These are phyloP conservation scores for Dimocarpus longan DNA, from an alignment of 345 rosid species.

Conservation along the genomic window DNA sequence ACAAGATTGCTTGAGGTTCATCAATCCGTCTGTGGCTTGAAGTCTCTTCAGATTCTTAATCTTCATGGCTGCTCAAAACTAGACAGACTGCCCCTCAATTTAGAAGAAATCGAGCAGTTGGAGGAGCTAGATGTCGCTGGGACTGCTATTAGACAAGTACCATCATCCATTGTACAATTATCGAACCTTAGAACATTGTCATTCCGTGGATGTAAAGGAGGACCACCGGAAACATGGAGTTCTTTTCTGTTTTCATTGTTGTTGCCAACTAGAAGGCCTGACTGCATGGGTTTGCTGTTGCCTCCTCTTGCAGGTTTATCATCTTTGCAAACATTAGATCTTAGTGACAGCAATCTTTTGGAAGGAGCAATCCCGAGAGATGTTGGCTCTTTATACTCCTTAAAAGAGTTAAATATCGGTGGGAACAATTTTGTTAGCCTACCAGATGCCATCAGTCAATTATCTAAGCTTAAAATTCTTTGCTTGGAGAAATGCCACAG, in stretches of 20 bases:
- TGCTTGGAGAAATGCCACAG: background rate
- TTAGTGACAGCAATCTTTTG: background rate
- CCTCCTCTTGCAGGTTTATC: background rate
- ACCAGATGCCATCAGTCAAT: background rate
- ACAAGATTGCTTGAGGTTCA: no score
- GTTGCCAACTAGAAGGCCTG: no score
- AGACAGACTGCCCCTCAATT: no score
- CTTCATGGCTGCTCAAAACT: no score
- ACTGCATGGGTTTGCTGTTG: background rate
- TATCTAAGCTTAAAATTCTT: conserved; percentile 14
- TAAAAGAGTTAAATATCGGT: background rate
- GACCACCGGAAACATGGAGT: background rate
- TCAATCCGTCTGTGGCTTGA: no score
- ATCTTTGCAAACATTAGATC: background rate
- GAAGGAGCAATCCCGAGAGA: background rate
- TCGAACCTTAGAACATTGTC: background rate
- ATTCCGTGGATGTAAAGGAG: background rate
- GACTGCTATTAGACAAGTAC: background rate
- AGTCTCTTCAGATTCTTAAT: no score
- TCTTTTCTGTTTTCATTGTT: background rate
- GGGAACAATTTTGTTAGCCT: background rate
- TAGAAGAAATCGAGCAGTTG: background rate
- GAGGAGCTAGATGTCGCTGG: background rate
- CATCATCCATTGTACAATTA: background rate
- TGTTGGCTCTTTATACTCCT: background rate